Evolutionary conservation across 1,284 basidiomycete species (phyloP).

Genomic region (Porogramme epimiltina): DNA sequence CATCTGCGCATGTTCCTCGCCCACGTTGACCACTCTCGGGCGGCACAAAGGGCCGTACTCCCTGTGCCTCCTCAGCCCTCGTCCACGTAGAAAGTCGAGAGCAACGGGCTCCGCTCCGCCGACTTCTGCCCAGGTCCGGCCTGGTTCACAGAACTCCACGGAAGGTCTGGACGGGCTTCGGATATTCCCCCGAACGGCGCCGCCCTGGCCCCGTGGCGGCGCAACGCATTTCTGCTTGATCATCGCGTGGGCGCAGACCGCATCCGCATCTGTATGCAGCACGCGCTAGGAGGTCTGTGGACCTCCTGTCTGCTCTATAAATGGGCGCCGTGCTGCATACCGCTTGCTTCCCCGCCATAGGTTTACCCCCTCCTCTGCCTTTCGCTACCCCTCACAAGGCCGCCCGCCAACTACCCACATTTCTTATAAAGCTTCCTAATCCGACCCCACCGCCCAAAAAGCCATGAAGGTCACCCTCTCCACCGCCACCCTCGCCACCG

Average conservation of each 20-base stretch:
- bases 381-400: not conserved
- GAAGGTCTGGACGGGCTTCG: too few relatives aligned
- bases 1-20: too few relatives aligned
- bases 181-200: too few relatives aligned
- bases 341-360: not conserved
- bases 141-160: too few relatives aligned
- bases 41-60: too few relatives aligned
- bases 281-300: not conserved
- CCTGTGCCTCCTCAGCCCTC: too few relatives aligned
- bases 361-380: not conserved
- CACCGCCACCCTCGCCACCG: constrained; percentile 7
- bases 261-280: not conserved
- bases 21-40: too few relatives aligned
- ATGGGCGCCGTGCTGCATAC: not conserved
- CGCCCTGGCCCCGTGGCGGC: too few relatives aligned
- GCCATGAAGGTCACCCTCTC: constrained; percentile 18
- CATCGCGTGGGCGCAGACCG: not conserved
- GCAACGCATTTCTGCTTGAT: not conserved
- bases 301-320: not conserved
- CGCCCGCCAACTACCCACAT: not conserved
- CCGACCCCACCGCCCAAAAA: constrained; percentile 1
- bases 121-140: too few relatives aligned
- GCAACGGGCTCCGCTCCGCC: too few relatives aligned
- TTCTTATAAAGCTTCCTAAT: too few relatives aligned
- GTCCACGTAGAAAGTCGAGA: too few relatives aligned